Evolutionary conservation across 2,329 filamentous ascomycete genomes (phyloP).

Genomic region (Colletotrichum eleusines): DNA sequence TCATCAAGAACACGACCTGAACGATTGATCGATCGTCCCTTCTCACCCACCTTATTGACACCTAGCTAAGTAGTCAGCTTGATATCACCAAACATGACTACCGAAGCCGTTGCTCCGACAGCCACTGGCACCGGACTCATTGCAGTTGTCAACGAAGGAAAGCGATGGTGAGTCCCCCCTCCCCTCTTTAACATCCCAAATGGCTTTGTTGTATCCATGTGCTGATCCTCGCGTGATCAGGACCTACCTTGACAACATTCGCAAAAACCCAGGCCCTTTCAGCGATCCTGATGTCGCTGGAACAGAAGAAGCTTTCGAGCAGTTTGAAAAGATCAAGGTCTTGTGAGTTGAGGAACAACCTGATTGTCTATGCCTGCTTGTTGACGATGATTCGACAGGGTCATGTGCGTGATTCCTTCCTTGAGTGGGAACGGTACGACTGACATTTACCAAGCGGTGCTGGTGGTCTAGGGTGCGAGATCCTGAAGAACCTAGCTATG

Average conservation of each 20-base stretch:
- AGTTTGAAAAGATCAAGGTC: slow-evolving; percentile 79
- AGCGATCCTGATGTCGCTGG: slow-evolving; percentile 72
- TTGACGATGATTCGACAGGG: slow-evolving; percentile 53
- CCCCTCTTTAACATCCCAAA: neutral
- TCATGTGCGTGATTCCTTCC: slow-evolving; percentile 58
- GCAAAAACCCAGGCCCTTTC: slow-evolving; percentile 83
- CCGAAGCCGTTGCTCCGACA: slow-evolving; percentile 2
- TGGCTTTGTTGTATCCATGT: neutral
- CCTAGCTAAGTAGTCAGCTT: neutral
- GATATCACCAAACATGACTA: slow-evolving; percentile 19
- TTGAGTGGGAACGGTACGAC: slow-evolving; percentile 37
- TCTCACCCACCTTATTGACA: slow-evolving; percentile 7
- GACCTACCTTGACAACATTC: slow-evolving; percentile 86
- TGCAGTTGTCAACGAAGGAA: slow-evolving; percentile 30
- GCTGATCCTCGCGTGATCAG: slow-evolving; percentile 57
- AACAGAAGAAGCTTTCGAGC: slow-evolving; percentile 64
- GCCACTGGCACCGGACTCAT: neutral
- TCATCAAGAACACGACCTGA: slow-evolving; percentile 21
- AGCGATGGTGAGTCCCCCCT: slow-evolving; percentile 33
- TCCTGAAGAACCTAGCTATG: slow-evolving; percentile 93
- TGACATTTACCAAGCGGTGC: slow-evolving; percentile 75
- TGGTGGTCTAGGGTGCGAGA: slow-evolving; percentile 94
- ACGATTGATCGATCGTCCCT: neutral
- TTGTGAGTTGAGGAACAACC: slow-evolving; percentile 65
- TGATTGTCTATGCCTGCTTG: slow-evolving; percentile 1